Conservation (phyloP, 2,329 filamentous ascomycete genomes). For the Lomentospora prolificans region DNA sequence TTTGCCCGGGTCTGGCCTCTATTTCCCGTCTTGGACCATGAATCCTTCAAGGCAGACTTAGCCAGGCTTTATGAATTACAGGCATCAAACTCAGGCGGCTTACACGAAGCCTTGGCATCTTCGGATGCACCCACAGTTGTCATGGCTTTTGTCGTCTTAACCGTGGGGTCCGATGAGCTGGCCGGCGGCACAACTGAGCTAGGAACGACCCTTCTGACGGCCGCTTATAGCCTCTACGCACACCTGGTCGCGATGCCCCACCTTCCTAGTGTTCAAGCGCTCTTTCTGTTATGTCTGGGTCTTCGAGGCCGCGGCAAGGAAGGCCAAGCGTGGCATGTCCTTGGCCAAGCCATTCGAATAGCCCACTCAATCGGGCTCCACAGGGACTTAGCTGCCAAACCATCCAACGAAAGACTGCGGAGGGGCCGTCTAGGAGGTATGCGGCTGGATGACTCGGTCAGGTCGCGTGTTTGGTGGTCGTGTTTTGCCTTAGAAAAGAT, state of each 20-base stretch:
- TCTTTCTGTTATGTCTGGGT: constrained; percentile 13
- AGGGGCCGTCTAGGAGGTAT: not conserved
- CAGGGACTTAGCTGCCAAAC: not conserved
- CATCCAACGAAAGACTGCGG: not conserved
- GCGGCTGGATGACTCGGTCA: not conserved
- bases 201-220: constrained; percentile 11
- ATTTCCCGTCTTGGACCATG: constrained; percentile 14
- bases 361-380: constrained; percentile 19
- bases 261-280: constrained; percentile 14
- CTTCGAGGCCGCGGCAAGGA: constrained; percentile 15
- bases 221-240: constrained; percentile 13
- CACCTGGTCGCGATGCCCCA: constrained; percentile 14
- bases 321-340: constrained; percentile 18
- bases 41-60: constrained; percentile 11
- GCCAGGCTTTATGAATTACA: constrained; percentile 4
- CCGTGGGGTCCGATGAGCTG: constrained; percentile 14
- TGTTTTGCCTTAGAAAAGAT: not conserved
- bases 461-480: not conserved
- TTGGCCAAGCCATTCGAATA: constrained; percentile 16
- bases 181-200: constrained; percentile 9
- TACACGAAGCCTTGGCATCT: not conserved
- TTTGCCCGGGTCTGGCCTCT: constrained; percentile 15
- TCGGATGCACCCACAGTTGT: constrained; percentile 10
- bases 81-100: not conserved
- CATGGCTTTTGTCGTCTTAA: constrained; percentile 12